phyloP scores from a whole-genome alignment of 2,329 filamentous ascomycete genomes.

The Calonectria montana region DNA sequence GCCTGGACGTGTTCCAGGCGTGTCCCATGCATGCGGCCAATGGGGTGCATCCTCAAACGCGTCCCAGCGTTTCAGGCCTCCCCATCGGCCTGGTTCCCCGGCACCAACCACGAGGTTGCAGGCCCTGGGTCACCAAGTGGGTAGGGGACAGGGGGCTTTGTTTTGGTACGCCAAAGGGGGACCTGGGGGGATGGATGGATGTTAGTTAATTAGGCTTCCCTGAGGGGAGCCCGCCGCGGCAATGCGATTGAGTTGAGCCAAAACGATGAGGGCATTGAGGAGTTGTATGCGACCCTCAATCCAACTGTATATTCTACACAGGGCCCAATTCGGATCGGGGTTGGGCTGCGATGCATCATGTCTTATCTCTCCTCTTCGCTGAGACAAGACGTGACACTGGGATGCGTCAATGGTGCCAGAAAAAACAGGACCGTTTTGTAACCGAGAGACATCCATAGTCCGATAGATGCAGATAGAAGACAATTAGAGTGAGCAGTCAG shows the following conservation, averaged over 20 bases:
- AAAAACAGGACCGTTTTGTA: background rate
- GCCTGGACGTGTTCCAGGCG: background rate
- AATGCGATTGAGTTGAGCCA: background rate
- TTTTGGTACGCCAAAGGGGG: background rate
- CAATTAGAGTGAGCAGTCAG: background rate
- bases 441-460: background rate
- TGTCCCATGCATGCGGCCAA: conserved; percentile 5
- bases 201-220: background rate
- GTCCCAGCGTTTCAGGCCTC: conserved; percentile 17
- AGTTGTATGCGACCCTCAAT: background rate
- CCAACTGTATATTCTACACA: background rate
- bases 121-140: conserved; percentile 18
- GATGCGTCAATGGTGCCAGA: conserved; percentile 15
- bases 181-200: background rate
- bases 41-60: background rate
- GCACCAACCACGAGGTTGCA: conserved; percentile 19
- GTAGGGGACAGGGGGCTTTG: conserved; percentile 14
- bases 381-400: conserved; percentile 16
- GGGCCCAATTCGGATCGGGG: background rate
- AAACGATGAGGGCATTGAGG: background rate
- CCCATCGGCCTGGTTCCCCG: conserved; percentile 6
- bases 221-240: background rate
- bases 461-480: background rate
- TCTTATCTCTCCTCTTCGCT: background rate
- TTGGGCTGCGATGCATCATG: background rate